Evolutionary conservation across 352 stramenopile species (phyloP), one percentile per base, ranked within the genome.

Genomic region (Phytophthora meadii): DNA sequence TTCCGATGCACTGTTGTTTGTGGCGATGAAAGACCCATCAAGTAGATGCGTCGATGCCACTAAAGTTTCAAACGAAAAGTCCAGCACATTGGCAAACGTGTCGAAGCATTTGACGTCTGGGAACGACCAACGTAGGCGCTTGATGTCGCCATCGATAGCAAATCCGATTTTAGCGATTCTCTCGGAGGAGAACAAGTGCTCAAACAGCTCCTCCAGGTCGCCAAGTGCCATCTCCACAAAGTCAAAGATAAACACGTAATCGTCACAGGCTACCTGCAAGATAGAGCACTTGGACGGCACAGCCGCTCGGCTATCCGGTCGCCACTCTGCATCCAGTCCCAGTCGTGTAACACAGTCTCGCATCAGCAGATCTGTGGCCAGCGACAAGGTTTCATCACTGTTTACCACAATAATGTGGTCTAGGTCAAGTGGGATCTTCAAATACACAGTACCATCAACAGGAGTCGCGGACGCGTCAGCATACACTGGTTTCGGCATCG

Each of bases 321-420:
- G 78, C 84, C 84, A 93, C 52, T 93, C 84, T 11, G 78, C 82
- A 28, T 93, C 84, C n/a, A 90, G 78, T 15, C 78, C 82, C 1
- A 93, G 48, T 11, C 70, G 69, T 22, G 45, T 61, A 5, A 89
- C 66, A 41, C 37, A 45, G 12, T 82, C 61, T 19, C 70, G 55
- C 69, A 81, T 82, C 14, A 91, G 58, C 6, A 88, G 45, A 11
- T 86, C 59, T 14, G 81, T 84, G 5, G 82, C 84, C 3, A 81
- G 7, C 7, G 73, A 65, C 28, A 93, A 49, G 1, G 72, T 42
- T 15, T 88, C 82, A 42, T 88, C 79, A 32, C 77, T 84, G 48
- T 90, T 74, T 22, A 93, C 80, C 34, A 90, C 67, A 4, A 93
- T 27, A 28, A 90, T 70, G 9, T 76, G 61, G 34, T 75, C 76